Conservation (phyloP, 2,329 filamentous ascomycete species). For the Nothophaeocryptopus gaeumannii region DNA sequence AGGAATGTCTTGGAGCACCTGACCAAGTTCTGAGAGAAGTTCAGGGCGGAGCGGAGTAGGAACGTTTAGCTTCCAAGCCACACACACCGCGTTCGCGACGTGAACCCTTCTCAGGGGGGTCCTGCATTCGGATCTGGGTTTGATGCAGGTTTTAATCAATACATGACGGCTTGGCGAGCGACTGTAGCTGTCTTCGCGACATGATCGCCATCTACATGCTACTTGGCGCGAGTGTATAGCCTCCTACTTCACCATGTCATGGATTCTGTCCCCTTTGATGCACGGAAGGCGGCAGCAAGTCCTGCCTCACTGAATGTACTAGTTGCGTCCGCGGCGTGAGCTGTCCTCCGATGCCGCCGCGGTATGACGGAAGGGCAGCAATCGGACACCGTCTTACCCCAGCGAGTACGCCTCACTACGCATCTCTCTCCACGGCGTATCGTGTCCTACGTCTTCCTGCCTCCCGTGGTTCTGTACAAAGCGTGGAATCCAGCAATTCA, state of each 20-base stretch:
- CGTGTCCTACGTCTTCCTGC: no score
- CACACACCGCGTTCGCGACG: constrained; percentile 1
- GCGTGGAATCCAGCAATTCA: no score
- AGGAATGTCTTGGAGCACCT: neutral
- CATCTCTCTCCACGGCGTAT: no score
- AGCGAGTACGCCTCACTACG: no score
- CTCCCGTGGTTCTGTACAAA: no score
- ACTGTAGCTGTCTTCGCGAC: constrained; percentile 4
- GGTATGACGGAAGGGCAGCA: no score
- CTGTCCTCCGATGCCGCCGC: neutral
- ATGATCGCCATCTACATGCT: neutral
- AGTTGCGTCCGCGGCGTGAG: neutral
- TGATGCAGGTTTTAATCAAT: neutral
- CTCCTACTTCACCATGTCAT: neutral
- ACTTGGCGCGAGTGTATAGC: neutral
- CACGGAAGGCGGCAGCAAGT: no score
- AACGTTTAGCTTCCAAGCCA: constrained; percentile 4
- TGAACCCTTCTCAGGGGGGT: neutral
- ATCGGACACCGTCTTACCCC: no score
- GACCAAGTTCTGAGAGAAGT: constrained; percentile 1
- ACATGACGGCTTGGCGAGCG: constrained; percentile 5
- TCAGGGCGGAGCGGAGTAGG: constrained; percentile 1
- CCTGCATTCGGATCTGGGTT: neutral
- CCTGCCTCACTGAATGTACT: neutral
- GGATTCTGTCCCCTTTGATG: no score